Evolutionary conservation across 495 filamentous ascomycete genomes (phyloP), one percentile per base, ranked within the genome.

Genomic region (Penicillium maclennaniae): DNA sequence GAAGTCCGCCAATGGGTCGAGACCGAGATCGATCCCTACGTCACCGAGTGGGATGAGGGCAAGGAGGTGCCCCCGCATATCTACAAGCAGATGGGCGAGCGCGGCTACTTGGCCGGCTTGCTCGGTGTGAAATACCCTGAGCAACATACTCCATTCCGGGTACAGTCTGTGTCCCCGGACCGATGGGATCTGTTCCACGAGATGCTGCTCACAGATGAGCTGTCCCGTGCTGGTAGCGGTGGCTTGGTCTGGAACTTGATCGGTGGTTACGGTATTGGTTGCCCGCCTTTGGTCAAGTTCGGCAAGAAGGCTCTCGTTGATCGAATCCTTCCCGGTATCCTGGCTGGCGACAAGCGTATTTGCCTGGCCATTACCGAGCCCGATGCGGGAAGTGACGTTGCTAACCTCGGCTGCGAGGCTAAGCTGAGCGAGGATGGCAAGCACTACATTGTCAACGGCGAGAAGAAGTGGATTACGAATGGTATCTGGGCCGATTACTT

Each of bases 381-480:
- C 38, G 88, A 89, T 75, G 88, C 85, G 1, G 87, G 87, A 26
- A 82, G 80, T 66, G 93, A 98, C 69, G 93, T 98, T 15, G 93
- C 93, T 47, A 97, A 95, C 72, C 71, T 98, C 37, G 92, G 85
- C 21, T 97, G 92, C 68, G 91, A 96, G 77, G 93, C 93, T 25
- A 95, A 95, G 76, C 86, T 96, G 40, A 85, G 79, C 47, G 83
- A 89, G 59, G 92, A 97, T 66, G 93, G 93, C 65, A 98, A 97
- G 79, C 89, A 97, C 71, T 98, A 95, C 71, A 97, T 98, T 54
- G 93, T 98, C 71, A 98, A 97, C 67, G 93, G 93, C 39, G 93
- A 97, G 81, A 97, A 98, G 85, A 98, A 98, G 73, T 97, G 93
- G 93, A 98, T 98, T 71, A 97, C 92, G 64, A 97, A 98, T 76